phyloP scores from a whole-genome alignment of 331 rosid species.

The Quercus lobata region DNA sequence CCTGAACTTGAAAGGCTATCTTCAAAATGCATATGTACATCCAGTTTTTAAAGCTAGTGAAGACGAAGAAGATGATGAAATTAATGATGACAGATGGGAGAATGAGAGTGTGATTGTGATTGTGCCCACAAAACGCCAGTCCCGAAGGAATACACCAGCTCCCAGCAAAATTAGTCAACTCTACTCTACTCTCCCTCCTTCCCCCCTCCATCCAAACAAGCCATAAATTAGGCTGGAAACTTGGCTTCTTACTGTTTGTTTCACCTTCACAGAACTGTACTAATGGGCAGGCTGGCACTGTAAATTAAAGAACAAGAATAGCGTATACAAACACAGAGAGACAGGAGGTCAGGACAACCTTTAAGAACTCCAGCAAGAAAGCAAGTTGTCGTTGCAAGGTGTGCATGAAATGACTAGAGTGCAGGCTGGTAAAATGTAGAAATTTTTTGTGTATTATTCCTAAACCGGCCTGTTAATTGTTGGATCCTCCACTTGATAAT shows the following conservation, averaged over 20 bases:
- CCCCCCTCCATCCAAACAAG: too few species aligned
- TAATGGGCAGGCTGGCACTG: not conserved
- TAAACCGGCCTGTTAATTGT: too few species aligned
- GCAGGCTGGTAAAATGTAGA: too few species aligned
- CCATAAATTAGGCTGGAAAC: not conserved
- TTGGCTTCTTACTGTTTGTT: constrained; percentile 12
- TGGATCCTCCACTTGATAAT: not conserved
- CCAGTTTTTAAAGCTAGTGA: constrained; percentile 70
- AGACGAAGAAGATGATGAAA: constrained; percentile 37
- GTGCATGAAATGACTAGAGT: not conserved
- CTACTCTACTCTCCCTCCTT: too few species aligned
- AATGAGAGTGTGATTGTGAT: constrained; percentile 40
- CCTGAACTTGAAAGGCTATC: constrained; percentile 71
- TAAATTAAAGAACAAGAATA: not conserved
- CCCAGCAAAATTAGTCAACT: constrained; percentile 50
- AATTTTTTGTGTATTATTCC: too few species aligned
- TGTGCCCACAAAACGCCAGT: constrained; percentile 78
- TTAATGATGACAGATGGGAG: constrained; percentile 32
- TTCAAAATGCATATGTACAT: constrained; percentile 62
- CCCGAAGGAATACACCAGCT: constrained; percentile 65
- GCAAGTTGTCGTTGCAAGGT: not conserved
- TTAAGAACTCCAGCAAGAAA: not conserved
- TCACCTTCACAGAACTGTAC: not conserved
- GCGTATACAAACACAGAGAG: not conserved
- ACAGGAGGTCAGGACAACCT: too few species aligned